Evolutionary conservation across 2,329 filamentous ascomycete genomes (phyloP).

Genomic region (Colletotrichum cordylinicola): DNA sequence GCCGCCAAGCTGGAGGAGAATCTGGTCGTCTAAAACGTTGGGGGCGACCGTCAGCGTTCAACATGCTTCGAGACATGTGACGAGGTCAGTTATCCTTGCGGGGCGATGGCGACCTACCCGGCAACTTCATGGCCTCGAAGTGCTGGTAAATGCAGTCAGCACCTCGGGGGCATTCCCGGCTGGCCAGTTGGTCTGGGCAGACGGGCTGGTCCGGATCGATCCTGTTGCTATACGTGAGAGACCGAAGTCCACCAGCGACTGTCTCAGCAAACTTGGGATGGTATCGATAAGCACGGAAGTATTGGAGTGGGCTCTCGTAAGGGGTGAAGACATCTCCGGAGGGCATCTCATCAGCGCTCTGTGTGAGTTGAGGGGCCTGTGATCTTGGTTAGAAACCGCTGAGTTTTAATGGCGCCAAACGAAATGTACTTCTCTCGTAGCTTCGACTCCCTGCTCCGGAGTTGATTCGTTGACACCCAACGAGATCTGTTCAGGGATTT

Average conservation of each 20-base stretch:
- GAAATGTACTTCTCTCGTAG: slow-evolving; percentile 50
- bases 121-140: slow-evolving; percentile 73
- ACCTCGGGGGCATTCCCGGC: slow-evolving; percentile 74
- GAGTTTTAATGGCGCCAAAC: slow-evolving; percentile 27
- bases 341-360: slow-evolving; percentile 20
- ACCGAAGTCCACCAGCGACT: slow-evolving; percentile 80
- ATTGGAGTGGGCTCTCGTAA: slow-evolving; percentile 83
- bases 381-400: slow-evolving; percentile 25
- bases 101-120: slow-evolving; percentile 67
- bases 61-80: slow-evolving; percentile 36
- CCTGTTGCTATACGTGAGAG: slow-evolving; percentile 90
- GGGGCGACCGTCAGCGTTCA: slow-evolving; percentile 52
- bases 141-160: slow-evolving; percentile 78
- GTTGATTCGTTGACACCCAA: slow-evolving; percentile 22
- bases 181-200: slow-evolving; percentile 77
- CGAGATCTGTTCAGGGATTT: slow-evolving; percentile 22
- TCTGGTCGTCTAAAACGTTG: slow-evolving; percentile 68
- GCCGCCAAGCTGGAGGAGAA: slow-evolving; percentile 74
- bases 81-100: slow-evolving; percentile 17
- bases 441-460: slow-evolving; percentile 30
- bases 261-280: slow-evolving; percentile 76
- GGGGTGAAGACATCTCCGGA: slow-evolving; percentile 44
- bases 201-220: slow-evolving; percentile 79
- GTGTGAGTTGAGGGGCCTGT: neutral
- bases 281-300: slow-evolving; percentile 89